These are phyloP conservation scores for Passalora sequoiae DNA, from an alignment of 2,329 filamentous ascomycete species.

Conservation along the genomic window DNA sequence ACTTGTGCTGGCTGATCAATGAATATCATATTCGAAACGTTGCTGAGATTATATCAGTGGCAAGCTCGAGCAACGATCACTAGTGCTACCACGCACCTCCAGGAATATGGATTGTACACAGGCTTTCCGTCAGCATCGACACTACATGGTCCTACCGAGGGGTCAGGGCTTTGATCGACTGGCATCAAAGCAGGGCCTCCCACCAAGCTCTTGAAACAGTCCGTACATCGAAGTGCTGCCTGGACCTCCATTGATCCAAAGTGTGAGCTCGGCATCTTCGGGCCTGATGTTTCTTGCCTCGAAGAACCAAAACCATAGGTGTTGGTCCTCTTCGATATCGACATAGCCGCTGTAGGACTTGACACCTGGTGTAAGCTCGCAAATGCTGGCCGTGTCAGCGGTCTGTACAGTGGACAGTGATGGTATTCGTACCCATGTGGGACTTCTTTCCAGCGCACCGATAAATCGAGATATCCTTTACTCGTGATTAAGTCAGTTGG, in stretches of 20 bases:
- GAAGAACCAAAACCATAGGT: conserved; percentile 43
- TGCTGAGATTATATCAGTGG: too few relatives aligned
- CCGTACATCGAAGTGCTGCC: conserved; percentile 60
- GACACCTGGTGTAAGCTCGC: background rate
- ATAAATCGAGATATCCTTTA: background rate
- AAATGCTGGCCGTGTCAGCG: background rate
- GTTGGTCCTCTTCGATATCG: background rate
- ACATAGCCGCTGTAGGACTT: background rate
- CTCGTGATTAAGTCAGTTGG: background rate
- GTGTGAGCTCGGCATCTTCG: conserved; percentile 42
- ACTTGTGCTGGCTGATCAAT: conserved; percentile 58
- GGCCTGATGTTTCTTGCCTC: conserved; percentile 50
- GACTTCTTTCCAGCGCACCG: background rate
- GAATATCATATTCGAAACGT: conserved; percentile 54
- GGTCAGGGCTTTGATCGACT: too few relatives aligned
- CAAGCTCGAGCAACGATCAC: conserved; percentile 45
- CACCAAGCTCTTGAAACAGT: conserved; percentile 53
- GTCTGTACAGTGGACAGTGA: background rate
- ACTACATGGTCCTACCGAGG: conserved; percentile 44
- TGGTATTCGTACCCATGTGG: background rate
- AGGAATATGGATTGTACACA: conserved; percentile 57
- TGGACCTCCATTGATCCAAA: conserved; percentile 63
- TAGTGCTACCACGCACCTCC: conserved; percentile 38
- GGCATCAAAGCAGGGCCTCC: background rate
- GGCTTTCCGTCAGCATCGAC: conserved; percentile 44